Conservation (phyloP, 2,329 filamentous ascomycete genomes). For the Cytospora leucostoma region DNA sequence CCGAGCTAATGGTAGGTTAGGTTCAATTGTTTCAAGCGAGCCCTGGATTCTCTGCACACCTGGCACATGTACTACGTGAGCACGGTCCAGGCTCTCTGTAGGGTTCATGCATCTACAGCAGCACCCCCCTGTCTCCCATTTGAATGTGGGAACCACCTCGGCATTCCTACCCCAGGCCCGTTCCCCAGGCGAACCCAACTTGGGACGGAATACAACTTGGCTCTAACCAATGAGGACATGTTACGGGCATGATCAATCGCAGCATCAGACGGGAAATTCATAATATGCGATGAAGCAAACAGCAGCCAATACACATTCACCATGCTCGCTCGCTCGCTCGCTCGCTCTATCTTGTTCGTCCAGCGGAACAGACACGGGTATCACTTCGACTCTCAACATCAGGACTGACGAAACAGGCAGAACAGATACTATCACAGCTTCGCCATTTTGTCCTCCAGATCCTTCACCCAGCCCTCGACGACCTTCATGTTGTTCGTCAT, state of each 20-base stretch:
- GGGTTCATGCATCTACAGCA: not conserved
- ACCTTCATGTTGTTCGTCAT: constrained; percentile 79
- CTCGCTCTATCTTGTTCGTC: not conserved
- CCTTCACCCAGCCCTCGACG: constrained; percentile 88
- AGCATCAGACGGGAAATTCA: not conserved
- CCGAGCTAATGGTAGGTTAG: not conserved
- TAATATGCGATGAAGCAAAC: not conserved
- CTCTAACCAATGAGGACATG: not conserved
- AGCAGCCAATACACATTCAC: not conserved
- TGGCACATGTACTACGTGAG: not conserved
- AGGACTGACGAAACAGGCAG: constrained; percentile 20
- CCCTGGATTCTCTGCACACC: too few species aligned
- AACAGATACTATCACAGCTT: constrained; percentile 47
- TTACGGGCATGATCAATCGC: not conserved
- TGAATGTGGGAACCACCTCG: too few species aligned
- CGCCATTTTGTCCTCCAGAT: constrained; percentile 75
- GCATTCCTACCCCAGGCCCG: too few species aligned
- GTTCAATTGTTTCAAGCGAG: too few species aligned
- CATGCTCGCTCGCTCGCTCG: not conserved
- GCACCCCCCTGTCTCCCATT: not conserved
- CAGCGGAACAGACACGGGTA: constrained; percentile 36
- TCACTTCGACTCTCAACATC: constrained; percentile 36
- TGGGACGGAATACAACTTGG: not conserved
- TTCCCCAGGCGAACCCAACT: too few species aligned
- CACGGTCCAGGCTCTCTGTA: constrained; percentile 5